These are phyloP conservation scores for Eucommia ulmoides DNA, from an alignment of 257 asterid species.

Conservation along the genomic window DNA sequence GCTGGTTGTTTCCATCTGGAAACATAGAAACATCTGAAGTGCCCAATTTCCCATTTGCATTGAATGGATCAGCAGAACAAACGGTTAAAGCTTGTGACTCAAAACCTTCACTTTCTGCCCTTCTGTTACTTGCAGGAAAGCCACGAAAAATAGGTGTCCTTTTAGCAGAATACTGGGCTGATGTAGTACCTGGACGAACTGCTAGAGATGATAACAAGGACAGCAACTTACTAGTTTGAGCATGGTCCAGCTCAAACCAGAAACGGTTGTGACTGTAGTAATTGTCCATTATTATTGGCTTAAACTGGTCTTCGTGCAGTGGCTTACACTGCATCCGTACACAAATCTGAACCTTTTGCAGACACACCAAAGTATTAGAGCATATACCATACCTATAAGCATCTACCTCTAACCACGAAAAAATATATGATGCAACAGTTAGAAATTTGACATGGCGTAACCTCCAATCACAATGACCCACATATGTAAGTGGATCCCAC, in stretches of 20 bases:
- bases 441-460: too few relatives aligned
- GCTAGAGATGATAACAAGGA: constrained; percentile 40
- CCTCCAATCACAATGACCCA: too few relatives aligned
- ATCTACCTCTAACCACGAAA: too few relatives aligned
- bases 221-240: constrained; percentile 54
- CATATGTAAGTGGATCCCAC: too few relatives aligned
- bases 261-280: constrained; percentile 43
- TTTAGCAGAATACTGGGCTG: too few relatives aligned
- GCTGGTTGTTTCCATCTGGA: constrained; percentile 19
- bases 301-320: constrained; percentile 46
- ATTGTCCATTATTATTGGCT: constrained; percentile 61
- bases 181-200: constrained; percentile 29
- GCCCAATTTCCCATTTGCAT: constrained; percentile 20
- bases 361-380: constrained; percentile 10
- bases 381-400: too few relatives aligned
- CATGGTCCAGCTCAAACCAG: constrained; percentile 82
- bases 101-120: constrained; percentile 19
- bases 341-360: constrained; percentile 60
- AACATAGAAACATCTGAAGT: constrained; percentile 18
- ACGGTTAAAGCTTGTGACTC: constrained; percentile 17
- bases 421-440: too few relatives aligned
- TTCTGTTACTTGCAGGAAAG: too few relatives aligned
- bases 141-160: too few relatives aligned
- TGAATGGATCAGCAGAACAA: constrained; percentile 18
- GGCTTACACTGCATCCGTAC: constrained; percentile 43